Evolutionary conservation across 768 basidiomycete genomes (phyloP), one percentile per base, ranked within the genome.

Genomic region (Lactarius hengduanensis): DNA sequence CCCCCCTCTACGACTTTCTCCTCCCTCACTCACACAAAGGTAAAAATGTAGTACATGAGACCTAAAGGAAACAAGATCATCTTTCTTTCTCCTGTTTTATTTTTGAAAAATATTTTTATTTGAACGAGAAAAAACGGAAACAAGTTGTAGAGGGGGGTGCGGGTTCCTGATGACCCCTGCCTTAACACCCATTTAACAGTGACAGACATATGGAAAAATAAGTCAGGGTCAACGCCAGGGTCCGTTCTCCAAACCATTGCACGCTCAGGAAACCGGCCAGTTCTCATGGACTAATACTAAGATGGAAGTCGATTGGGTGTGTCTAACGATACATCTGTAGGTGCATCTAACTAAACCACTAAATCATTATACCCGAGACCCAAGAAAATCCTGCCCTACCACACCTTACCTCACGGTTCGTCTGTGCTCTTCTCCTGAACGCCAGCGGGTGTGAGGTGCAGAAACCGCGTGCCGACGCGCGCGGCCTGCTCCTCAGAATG

Each of bases 401-500:
- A 38, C 36, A 11, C 10, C 11, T 38, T 38, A 38, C 10, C 36
- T 36, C 36, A 36, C 28, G 55, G 70, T 16, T 32, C 55, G 30
- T 64, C 62, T 1, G 47, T 22, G 16, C 34, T 57, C 47, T 75
- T 76, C 60, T 78, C 76, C 13, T 64, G 67, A 3, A 75, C 41
- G 4, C 74, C 74, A 4, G 62, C 70, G 0, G 73, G 45, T 1
- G 75, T 69, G 36, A 78, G 67, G 28, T 81, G 80, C 28, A 90
- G 74, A 71, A 87, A 89, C 67, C 90, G 79, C 2, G 85, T 91
- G 16, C 91, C 93, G 45, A 90, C 84, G 61, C 91, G 80, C 69
- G 82, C 77, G 5, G 86, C 90, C 74, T 94, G 93, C 68, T 92
- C 89, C 3, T 86, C 85, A 0, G 90, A 91, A 74, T 94, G 93